Percentiles rank a stretch among this genome's conserved stretches.
Evolutionary conservation across 2,329 filamentous ascomycete species (phyloP).

Genomic region (Xylariomycetidae sp.): DNA sequence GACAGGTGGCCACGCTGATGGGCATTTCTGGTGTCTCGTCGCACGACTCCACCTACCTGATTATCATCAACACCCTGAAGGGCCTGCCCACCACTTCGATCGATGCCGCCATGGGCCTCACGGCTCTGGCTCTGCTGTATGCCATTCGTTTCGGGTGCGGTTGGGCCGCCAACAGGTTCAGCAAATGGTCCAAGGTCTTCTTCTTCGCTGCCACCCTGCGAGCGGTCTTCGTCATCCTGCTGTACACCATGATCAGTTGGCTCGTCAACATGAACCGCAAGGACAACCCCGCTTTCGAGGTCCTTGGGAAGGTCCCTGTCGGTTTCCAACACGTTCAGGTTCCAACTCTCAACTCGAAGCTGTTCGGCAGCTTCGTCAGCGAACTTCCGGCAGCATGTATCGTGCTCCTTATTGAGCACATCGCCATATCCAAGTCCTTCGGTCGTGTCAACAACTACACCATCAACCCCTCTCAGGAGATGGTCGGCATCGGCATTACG

Average conservation of each 20-base stretch:
- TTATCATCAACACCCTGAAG: conserved; percentile 78
- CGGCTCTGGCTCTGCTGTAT: conserved; percentile 73
- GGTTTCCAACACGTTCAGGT: conserved; percentile 77
- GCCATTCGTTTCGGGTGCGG: conserved; percentile 62
- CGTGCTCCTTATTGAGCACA: conserved; percentile 94
- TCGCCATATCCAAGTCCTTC: conserved; percentile 95
- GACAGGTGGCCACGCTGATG: conserved; percentile 77
- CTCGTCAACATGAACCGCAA: conserved; percentile 67
- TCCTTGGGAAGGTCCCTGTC: conserved; percentile 72
- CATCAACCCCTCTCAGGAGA: conserved; percentile 91
- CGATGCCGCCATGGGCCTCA: conserved; percentile 87
- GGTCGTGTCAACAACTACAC: conserved; percentile 93
- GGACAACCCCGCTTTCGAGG: conserved; percentile 61
- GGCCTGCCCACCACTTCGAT: conserved; percentile 59
- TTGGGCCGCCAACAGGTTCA: conserved; percentile 61
- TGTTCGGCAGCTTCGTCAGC: conserved; percentile 62
- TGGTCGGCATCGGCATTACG: conserved; percentile 87
- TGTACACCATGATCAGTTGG: conserved; percentile 90
- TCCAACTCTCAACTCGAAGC: conserved; percentile 58
- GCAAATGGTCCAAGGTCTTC: conserved; percentile 63
- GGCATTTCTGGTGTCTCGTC: conserved; percentile 72
- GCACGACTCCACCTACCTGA: conserved; percentile 70
- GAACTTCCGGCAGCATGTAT: conserved; percentile 83
- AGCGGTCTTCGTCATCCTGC: conserved; percentile 82
- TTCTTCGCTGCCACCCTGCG: conserved; percentile 92